Evolutionary conservation across 768 basidiomycete genomes (phyloP).

Genomic region (Trametes villosa): DNA sequence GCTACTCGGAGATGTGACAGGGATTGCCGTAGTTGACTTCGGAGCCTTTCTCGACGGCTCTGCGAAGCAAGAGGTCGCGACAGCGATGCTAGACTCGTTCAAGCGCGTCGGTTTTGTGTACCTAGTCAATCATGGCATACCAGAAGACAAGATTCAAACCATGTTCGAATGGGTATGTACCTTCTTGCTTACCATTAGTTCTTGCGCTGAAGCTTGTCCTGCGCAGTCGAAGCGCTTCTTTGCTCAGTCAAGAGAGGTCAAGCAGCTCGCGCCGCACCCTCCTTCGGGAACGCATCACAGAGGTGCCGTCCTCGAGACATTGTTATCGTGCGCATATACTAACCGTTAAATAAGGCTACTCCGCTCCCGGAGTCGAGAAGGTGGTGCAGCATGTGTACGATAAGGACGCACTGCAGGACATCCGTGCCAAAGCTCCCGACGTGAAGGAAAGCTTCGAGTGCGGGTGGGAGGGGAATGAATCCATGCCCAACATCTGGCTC

Average conservation of each 20-base stretch:
- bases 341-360: slow-evolving; percentile 33
- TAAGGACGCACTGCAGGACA: slow-evolving; percentile 32
- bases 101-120: slow-evolving; percentile 34
- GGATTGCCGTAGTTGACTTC: slow-evolving; percentile 48
- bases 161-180: slow-evolving; percentile 39
- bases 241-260: slow-evolving; percentile 33
- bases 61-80: slow-evolving; percentile 44
- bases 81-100: slow-evolving; percentile 49
- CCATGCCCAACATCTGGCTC: slow-evolving; percentile 62
- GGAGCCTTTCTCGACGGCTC: slow-evolving; percentile 45
- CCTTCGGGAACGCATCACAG: slow-evolving; percentile 39
- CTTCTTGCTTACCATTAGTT: neutral
- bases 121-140: slow-evolving; percentile 39
- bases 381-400: slow-evolving; percentile 40
- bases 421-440: slow-evolving; percentile 40
- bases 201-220: neutral
- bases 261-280: slow-evolving; percentile 42
- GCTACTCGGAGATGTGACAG: slow-evolving; percentile 17
- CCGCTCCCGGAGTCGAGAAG: slow-evolving; percentile 38
- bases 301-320: slow-evolving; percentile 20
- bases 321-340: neutral
- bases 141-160: slow-evolving; percentile 34
- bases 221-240: slow-evolving; percentile 39
- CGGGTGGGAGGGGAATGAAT: slow-evolving; percentile 50
- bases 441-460: slow-evolving; percentile 60